These are phyloP conservation scores for Annulohypoxylon truncatum DNA, from an alignment of 2,329 filamentous ascomycete species.

Conservation along the genomic window DNA sequence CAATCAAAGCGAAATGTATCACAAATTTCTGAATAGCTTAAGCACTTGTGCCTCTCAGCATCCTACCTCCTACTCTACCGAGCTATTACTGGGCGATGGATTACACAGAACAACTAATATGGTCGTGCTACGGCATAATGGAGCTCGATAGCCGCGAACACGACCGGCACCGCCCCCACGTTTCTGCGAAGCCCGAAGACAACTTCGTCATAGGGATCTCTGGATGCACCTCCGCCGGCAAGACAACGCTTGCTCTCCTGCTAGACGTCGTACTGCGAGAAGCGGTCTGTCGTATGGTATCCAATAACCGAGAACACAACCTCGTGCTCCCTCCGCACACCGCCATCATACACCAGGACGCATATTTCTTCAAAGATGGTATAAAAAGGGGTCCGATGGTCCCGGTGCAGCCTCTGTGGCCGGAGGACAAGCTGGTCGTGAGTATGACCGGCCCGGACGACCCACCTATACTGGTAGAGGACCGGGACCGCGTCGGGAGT, in stretches of 20 bases:
- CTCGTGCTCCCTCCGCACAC: neutral
- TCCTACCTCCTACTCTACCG: neutral
- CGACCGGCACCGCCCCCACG: neutral
- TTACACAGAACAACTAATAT: conserved; percentile 7
- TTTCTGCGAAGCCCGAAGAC: neutral
- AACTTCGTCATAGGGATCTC: conserved; percentile 40
- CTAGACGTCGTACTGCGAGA: conserved; percentile 32
- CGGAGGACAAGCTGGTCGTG: conserved; percentile 1
- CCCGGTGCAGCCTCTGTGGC: conserved; percentile 10
- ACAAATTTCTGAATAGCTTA: neutral
- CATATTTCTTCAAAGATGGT: neutral
- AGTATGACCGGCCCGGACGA: conserved; percentile 2
- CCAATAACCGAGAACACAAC: neutral
- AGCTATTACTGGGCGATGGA: neutral
- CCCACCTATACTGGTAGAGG: neutral
- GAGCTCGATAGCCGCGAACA: neutral
- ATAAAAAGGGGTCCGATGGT: neutral
- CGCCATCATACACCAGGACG: conserved; percentile 16
- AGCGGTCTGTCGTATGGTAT: neutral
- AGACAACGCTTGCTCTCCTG: conserved; percentile 39
- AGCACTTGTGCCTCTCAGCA: neutral
- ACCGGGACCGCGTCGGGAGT: conserved; percentile 5
- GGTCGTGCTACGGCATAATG: neutral
- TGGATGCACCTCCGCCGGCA: conserved; percentile 42
- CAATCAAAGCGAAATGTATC: neutral